Conservation (phyloP, 164 flowering plant species). For the Liquidambar formosana region DNA sequence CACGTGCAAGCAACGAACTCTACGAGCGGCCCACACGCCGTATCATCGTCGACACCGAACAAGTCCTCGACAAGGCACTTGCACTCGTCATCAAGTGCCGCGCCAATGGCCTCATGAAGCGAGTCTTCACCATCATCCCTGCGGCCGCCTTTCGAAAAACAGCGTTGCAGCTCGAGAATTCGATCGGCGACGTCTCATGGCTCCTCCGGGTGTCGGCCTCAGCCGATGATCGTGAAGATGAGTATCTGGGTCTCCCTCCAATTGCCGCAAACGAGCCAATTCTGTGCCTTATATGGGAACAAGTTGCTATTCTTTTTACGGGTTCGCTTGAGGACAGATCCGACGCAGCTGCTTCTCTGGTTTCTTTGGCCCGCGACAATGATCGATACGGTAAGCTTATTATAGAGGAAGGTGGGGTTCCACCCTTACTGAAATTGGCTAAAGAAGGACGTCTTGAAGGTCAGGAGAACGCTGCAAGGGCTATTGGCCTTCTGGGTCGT, state of each 20-base stretch:
- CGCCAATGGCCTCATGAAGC: slow-evolving; percentile 50
- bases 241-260: slow-evolving; percentile 81
- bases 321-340: slow-evolving; percentile 60
- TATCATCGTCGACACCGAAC: slow-evolving; percentile 81
- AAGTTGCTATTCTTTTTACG: slow-evolving; percentile 62
- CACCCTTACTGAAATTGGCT: slow-evolving; percentile 60
- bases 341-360: slow-evolving; percentile 77
- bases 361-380: slow-evolving; percentile 76
- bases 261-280: slow-evolving; percentile 92
- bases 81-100: slow-evolving; percentile 68
- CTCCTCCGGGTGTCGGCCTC: slow-evolving; percentile 76
- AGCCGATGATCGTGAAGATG: slow-evolving; percentile 54
- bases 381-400: slow-evolving; percentile 75
- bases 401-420: slow-evolving; percentile 81
- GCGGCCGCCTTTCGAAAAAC: slow-evolving; percentile 66
- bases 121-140: slow-evolving; percentile 83
- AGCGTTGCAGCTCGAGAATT: slow-evolving; percentile 67
- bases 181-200: slow-evolving; percentile 87
- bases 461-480: slow-evolving; percentile 78
- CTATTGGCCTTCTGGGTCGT: slow-evolving; percentile 68
- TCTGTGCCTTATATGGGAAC: slow-evolving; percentile 89
- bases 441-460: slow-evolving; percentile 76
- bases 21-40: slow-evolving; percentile 89
- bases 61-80: slow-evolving; percentile 70
- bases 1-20: slow-evolving; percentile 64